Conservation (phyloP, 1,284 basidiomycete species). For the Sporisorium sorghi region DNA sequence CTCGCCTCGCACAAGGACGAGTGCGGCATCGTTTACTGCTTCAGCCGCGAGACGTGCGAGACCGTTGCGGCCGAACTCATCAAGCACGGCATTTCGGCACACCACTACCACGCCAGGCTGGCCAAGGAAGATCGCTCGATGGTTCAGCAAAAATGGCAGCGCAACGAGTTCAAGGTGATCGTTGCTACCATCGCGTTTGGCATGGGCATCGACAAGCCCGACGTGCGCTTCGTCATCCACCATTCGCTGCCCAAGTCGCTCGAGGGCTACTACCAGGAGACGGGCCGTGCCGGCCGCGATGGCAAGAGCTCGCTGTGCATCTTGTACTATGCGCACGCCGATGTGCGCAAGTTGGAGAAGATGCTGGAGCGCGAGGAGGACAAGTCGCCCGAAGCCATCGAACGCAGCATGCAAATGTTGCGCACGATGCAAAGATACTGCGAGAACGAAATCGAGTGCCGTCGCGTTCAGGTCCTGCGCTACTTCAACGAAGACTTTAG, state of each 20-base stretch:
- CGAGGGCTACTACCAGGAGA: conserved; percentile 84
- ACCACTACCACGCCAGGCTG: conserved; percentile 90
- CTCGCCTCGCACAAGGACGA: conserved; percentile 74
- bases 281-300: conserved; percentile 84
- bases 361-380: conserved; percentile 74
- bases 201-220: conserved; percentile 95
- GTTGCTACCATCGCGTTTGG: conserved; percentile 90
- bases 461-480: conserved; percentile 83
- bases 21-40: conserved; percentile 89
- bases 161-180: conserved; percentile 80
- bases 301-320: conserved; percentile 72
- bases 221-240: conserved; percentile 84
- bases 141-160: conserved; percentile 82
- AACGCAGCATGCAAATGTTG: conserved; percentile 75
- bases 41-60: conserved; percentile 81
- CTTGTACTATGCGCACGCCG: conserved; percentile 73
- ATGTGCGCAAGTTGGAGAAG: conserved; percentile 73
- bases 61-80: conserved; percentile 79
- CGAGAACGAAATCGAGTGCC: conserved; percentile 84
- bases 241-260: conserved; percentile 78
- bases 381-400: conserved; percentile 73
- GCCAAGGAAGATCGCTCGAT: conserved; percentile 75
- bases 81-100: conserved; percentile 76
- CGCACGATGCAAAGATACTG: conserved; percentile 80
- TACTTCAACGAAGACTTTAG: conserved; percentile 78